These are phyloP conservation scores for Pilaira anomala DNA, from an alignment of 192 early-diverging fungal genomes.

Conservation along the genomic window DNA sequence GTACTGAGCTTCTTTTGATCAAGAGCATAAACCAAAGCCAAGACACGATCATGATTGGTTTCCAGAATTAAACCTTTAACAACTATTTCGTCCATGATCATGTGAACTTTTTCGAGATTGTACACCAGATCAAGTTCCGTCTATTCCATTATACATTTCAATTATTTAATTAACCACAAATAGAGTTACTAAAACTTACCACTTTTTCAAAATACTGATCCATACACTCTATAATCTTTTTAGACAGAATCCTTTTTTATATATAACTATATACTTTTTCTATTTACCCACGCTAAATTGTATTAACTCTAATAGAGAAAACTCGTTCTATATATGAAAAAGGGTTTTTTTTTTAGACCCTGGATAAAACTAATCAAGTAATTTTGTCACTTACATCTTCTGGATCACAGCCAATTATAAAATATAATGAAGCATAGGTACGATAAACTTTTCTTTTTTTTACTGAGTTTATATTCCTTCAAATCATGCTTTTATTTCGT, in stretches of 20 bases:
- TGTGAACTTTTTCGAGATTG: slow-evolving; percentile 39
- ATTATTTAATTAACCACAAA: neutral
- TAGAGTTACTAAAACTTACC: slow-evolving; percentile 17
- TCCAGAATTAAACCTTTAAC: slow-evolving; percentile 35
- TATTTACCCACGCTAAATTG: slow-evolving; percentile 16
- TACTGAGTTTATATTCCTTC: neutral
- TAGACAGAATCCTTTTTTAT: neutral
- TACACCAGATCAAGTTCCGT: slow-evolving; percentile 43
- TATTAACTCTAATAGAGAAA: slow-evolving; percentile 12
- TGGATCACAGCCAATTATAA: slow-evolving; percentile 35
- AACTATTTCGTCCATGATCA: slow-evolving; percentile 38
- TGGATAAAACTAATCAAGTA: neutral
- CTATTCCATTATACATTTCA: slow-evolving; percentile 31
- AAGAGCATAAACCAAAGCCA: slow-evolving; percentile 22
- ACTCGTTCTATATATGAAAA: slow-evolving; percentile 2
- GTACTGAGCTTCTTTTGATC: neutral
- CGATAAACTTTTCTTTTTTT: slow-evolving; percentile 30
- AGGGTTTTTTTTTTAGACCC: neutral
- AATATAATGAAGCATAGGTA: slow-evolving; percentile 29
- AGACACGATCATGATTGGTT: slow-evolving; percentile 32
- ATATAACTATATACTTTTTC: neutral
- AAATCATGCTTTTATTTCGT: neutral
- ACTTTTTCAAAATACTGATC: slow-evolving; percentile 40
- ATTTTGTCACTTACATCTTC: slow-evolving; percentile 25
- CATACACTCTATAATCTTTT: slow-evolving; percentile 26